Conservation (phyloP, 495 filamentous ascomycete species). For the Penicillium coffeae region DNA sequence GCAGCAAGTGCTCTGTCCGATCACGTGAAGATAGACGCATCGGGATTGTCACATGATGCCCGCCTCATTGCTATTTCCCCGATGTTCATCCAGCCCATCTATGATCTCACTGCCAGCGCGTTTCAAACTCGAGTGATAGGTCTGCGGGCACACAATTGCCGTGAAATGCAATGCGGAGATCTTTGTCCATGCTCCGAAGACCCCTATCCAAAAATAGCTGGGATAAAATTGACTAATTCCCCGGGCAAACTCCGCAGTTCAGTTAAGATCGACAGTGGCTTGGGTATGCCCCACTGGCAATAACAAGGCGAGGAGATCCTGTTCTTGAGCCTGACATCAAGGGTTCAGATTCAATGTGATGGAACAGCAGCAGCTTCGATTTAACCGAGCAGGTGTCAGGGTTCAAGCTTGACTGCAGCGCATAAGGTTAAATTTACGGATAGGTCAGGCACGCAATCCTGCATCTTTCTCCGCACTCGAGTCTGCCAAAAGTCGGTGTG, state of each 20-base stretch:
- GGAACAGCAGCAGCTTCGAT: background rate
- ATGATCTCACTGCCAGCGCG: too few species aligned
- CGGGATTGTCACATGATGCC: too few species aligned
- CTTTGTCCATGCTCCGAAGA: too few species aligned
- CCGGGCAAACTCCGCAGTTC: background rate
- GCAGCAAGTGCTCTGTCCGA: too few species aligned
- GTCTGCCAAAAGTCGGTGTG: slow-evolving; percentile 2
- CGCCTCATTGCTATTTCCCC: too few species aligned
- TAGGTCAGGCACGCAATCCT: too few species aligned
- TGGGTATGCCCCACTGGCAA: background rate
- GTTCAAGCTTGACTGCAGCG: background rate
- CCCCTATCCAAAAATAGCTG: background rate
- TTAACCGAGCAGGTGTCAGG: background rate
- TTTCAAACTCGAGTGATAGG: too few species aligned
- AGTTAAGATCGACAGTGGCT: background rate
- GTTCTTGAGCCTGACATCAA: background rate
- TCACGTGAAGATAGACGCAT: too few species aligned
- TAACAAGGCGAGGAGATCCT: background rate
- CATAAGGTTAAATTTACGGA: background rate
- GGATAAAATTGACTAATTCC: background rate
- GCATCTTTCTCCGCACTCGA: too few species aligned
- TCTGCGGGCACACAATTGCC: too few species aligned
- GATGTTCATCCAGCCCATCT: too few species aligned
- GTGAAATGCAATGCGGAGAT: too few species aligned
- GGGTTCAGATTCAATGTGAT: background rate